Conservation (phyloP, 2,329 filamentous ascomycete species). For the Orbilia ellipsospora region DNA sequence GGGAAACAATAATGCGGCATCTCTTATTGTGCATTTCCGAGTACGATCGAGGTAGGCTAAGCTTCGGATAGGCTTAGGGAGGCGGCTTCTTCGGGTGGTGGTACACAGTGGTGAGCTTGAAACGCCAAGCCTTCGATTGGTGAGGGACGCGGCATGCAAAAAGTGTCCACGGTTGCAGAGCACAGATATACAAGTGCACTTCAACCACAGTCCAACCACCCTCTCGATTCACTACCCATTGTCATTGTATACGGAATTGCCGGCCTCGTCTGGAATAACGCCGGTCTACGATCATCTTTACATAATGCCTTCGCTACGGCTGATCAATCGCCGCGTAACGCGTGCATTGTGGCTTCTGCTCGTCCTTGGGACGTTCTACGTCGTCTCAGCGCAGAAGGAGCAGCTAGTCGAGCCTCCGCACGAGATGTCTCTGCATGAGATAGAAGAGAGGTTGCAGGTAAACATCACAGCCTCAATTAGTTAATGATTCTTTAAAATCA, state of each 20-base stretch:
- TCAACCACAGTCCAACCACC: background rate
- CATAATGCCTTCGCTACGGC: constrained; percentile 31
- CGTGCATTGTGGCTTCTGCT: constrained; percentile 47
- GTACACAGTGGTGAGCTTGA: background rate
- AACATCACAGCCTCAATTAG: constrained; percentile 1
- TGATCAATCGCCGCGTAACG: constrained; percentile 43
- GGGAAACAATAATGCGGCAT: background rate
- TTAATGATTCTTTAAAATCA: background rate
- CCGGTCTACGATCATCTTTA: background rate
- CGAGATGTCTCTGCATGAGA: constrained; percentile 71
- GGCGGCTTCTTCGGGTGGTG: too few species aligned
- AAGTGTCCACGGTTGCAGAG: constrained; percentile 15
- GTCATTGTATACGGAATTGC: background rate
- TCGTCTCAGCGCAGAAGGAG: constrained; percentile 50
- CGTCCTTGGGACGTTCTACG: constrained; percentile 33
- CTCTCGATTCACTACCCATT: background rate
- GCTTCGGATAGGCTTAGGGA: too few species aligned
- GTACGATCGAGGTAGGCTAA: too few species aligned
- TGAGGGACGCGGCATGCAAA: too few species aligned
- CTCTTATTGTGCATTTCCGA: too few species aligned
- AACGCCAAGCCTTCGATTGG: constrained; percentile 12
- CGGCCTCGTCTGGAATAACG: too few species aligned
- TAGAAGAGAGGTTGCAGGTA: constrained; percentile 81
- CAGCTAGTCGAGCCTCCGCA: constrained; percentile 16
- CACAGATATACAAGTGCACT: background rate